These are phyloP conservation scores for Gamsiella multidivaricata DNA, from an alignment of 192 early-diverging fungal genomes.

Conservation along the genomic window DNA sequence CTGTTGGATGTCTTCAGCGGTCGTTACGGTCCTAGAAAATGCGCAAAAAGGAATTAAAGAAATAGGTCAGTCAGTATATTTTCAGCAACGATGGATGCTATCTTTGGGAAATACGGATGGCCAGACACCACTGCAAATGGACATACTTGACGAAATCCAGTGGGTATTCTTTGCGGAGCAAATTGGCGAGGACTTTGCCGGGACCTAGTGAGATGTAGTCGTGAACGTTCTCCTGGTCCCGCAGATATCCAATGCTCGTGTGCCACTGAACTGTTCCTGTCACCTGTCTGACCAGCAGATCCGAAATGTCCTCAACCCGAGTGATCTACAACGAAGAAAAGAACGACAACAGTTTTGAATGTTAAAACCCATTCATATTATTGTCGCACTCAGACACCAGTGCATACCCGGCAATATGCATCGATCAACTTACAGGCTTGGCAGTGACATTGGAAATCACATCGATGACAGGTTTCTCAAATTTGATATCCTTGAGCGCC, in stretches of 20 bases:
- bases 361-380: background rate
- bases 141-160: constrained; percentile 73
- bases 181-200: constrained; percentile 87
- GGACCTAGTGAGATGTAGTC: constrained; percentile 92
- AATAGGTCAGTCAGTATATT: background rate
- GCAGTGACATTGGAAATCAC: constrained; percentile 96
- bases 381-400: too few relatives aligned
- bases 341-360: too few relatives aligned
- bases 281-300: constrained; percentile 80
- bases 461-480: constrained; percentile 80
- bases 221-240: constrained; percentile 70
- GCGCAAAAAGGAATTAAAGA: background rate
- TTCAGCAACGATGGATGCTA: background rate
- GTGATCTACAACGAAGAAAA: constrained; percentile 39
- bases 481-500: constrained; percentile 75
- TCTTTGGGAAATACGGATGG: background rate
- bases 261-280: constrained; percentile 92
- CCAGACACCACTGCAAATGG: too few relatives aligned
- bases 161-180: constrained; percentile 88
- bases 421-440: constrained; percentile 70
- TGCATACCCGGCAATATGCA: too few relatives aligned
- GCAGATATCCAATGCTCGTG: constrained; percentile 81
- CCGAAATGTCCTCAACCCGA: constrained; percentile 68
- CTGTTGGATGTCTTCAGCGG: constrained; percentile 45
- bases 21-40: constrained; percentile 31